Conservation (phyloP, 2,329 filamentous ascomycete genomes). For the Beauveria brongniartii region DNA sequence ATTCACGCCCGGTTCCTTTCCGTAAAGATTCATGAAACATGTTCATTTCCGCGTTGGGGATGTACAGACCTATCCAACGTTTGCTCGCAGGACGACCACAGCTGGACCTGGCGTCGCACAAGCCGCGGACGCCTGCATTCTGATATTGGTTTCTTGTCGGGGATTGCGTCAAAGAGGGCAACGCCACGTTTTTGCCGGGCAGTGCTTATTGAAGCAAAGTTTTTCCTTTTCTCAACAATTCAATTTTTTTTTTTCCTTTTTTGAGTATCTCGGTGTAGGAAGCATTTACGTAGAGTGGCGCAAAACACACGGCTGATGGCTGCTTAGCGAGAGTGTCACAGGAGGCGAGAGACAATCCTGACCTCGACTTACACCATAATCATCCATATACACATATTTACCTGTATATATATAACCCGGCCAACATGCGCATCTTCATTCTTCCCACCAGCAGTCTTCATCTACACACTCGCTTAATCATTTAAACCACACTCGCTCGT, state of each 20-base stretch:
- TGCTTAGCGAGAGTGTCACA: conserved; percentile 1
- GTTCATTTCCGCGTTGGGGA: background rate
- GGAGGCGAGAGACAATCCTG: background rate
- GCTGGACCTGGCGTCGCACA: background rate
- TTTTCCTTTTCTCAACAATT: too few species aligned
- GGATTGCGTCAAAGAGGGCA: background rate
- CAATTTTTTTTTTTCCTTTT: too few species aligned
- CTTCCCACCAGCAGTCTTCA: background rate
- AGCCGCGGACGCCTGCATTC: background rate
- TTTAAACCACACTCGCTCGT: background rate
- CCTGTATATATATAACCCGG: background rate
- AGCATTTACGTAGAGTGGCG: background rate
- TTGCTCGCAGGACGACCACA: background rate
- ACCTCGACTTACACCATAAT: background rate
- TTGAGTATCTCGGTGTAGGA: background rate
- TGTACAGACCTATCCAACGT: too few species aligned
- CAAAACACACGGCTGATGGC: background rate
- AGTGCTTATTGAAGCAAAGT: background rate
- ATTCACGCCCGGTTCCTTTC: background rate
- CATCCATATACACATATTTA: background rate
- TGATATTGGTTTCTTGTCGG: background rate
- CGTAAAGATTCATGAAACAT: background rate
- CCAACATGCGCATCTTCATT: background rate
- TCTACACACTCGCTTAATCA: background rate
- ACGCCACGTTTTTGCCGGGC: background rate